Evolutionary conservation across 108 stramenopile species (phyloP).

Genomic region (Mediolabrus comicus): DNA sequence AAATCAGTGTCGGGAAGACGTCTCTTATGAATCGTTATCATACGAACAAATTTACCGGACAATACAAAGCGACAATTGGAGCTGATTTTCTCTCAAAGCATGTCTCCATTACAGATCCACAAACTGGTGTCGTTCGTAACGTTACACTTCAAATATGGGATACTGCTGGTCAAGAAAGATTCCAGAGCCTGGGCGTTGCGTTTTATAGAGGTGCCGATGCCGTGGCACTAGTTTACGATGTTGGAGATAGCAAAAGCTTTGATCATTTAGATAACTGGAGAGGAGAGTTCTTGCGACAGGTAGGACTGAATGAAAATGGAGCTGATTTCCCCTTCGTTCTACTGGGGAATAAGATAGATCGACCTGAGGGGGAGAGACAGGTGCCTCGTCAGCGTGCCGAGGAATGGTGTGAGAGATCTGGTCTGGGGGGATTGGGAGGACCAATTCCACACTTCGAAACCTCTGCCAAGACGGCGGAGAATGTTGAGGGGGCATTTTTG

Average conservation of each 20-base stretch:
- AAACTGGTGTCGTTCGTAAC: slow-evolving; percentile 51
- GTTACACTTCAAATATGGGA: slow-evolving; percentile 99
- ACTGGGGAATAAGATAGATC: slow-evolving; percentile 96
- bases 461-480: slow-evolving; percentile 91
- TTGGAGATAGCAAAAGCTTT: slow-evolving; percentile 93
- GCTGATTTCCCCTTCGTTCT: slow-evolving; percentile 93
- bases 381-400: slow-evolving; percentile 77
- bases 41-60: slow-evolving; percentile 90
- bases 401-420: slow-evolving; percentile 80
- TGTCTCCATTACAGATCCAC: slow-evolving; percentile 66
- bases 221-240: slow-evolving; percentile 96
- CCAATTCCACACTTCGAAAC: slow-evolving; percentile 94
- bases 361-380: slow-evolving; percentile 59
- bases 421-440: slow-evolving; percentile 54
- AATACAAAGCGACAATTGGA: slow-evolving; percentile 99
- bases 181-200: slow-evolving; percentile 93
- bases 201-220: slow-evolving; percentile 99
- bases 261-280: slow-evolving; percentile 95
- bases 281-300: slow-evolving; percentile 89
- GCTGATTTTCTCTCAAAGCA: slow-evolving; percentile 96
- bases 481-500: slow-evolving; percentile 94
- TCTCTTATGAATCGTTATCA: slow-evolving; percentile 98
- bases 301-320: slow-evolving; percentile 59
- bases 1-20: slow-evolving; percentile 94
- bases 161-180: slow-evolving; percentile 98